phyloP scores from a whole-genome alignment of 2,329 filamentous ascomycete species.

The Sclerotinia nivalis region DNA sequence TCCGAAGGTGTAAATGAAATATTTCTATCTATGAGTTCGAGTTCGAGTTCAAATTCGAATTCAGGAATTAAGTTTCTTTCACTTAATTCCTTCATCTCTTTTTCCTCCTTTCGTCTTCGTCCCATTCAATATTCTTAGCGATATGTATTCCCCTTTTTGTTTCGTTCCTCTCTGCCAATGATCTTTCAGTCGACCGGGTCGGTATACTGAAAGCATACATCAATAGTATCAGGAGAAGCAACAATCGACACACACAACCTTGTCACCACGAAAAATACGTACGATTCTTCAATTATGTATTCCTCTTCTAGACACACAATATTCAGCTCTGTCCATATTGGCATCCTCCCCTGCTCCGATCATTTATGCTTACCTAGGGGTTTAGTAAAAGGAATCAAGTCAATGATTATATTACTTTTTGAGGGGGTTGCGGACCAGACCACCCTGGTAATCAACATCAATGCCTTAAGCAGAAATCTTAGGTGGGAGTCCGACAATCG shows the following conservation, averaged over 20 bases:
- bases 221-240: not conserved
- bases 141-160: not conserved
- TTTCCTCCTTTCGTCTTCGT: not conserved
- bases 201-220: not conserved
- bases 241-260: slow-evolving; percentile 10
- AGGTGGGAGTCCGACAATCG: not conserved
- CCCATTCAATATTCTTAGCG: not conserved
- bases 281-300: not conserved
- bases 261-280: not conserved
- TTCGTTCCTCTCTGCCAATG: not conserved
- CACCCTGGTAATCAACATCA: slow-evolving; percentile 19
- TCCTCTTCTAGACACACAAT: not conserved
- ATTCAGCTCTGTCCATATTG: slow-evolving; percentile 11
- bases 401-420: slow-evolving; percentile 15
- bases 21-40: not conserved
- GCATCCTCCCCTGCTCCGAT: slow-evolving; percentile 4
- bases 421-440: not conserved
- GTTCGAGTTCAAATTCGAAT: not conserved
- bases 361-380: slow-evolving; percentile 6
- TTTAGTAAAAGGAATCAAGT: not conserved
- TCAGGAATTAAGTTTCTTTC: not conserved
- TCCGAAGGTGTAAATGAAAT: slow-evolving; percentile 2
- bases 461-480: slow-evolving; percentile 23
- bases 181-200: not conserved
- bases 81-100: not conserved